phyloP scores from a whole-genome alignment of 129 eudicot genomes.

The Dittrichia graveolens region DNA sequence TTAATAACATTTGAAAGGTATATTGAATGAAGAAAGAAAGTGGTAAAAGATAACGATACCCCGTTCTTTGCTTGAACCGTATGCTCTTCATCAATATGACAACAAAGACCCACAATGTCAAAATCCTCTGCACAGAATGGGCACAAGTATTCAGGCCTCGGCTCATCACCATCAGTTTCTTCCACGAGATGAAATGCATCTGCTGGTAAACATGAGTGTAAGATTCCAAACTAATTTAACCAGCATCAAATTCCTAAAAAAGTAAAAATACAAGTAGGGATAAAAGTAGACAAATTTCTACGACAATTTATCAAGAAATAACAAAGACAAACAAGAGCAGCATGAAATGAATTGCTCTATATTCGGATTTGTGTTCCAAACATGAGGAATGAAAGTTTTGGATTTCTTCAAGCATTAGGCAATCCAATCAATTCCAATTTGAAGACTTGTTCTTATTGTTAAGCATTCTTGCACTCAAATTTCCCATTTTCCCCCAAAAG shows the following conservation, averaged over 20 bases:
- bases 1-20: background rate
- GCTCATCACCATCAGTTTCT: conserved; percentile 59
- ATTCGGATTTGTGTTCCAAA: background rate
- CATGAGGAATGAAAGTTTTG: background rate
- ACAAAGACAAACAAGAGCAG: background rate
- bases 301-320: background rate
- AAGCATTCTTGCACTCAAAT: too few species aligned
- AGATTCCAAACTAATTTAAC: conserved; percentile 13
- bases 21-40: background rate
- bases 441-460: too few species aligned
- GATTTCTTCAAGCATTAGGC: background rate
- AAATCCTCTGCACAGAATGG: conserved; percentile 84
- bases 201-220: conserved; percentile 31
- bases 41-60: conserved; percentile 36
- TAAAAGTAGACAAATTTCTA: conserved; percentile 13
- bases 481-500: too few species aligned
- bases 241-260: background rate
- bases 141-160: conserved; percentile 64
- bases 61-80: conserved; percentile 65
- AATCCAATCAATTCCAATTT: background rate
- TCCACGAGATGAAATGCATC: conserved; percentile 60
- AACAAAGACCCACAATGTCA: conserved; percentile 80
- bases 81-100: conserved; percentile 89
- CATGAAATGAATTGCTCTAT: too few species aligned
- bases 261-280: background rate